A percentile compares a stretch with the other conserved stretches of the same genome.
These are phyloP conservation scores for Ceratobasidium sp. DNA, from an alignment of 1,284 basidiomycete species.

Conservation along the genomic window DNA sequence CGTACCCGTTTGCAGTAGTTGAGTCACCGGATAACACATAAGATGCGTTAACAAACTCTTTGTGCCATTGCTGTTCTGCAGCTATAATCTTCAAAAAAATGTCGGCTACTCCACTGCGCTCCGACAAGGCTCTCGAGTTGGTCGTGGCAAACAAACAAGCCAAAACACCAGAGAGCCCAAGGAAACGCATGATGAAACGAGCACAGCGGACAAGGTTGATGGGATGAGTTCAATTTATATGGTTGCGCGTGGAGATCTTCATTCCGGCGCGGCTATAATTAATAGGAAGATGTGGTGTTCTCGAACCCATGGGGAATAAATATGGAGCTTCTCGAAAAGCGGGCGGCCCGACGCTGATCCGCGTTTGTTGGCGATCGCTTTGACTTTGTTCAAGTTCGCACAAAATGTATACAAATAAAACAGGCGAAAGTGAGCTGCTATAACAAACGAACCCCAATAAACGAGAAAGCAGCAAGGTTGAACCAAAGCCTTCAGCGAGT, in stretches of 20 bases:
- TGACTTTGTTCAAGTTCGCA: background rate
- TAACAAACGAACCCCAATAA: background rate
- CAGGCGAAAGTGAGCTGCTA: background rate
- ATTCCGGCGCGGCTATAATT: slow-evolving; percentile 5
- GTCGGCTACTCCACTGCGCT: background rate
- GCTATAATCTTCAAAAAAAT: background rate
- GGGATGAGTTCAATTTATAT: background rate
- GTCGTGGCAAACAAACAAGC: background rate
- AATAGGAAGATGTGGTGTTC: background rate
- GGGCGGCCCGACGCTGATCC: slow-evolving; percentile 13
- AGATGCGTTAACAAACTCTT: slow-evolving; percentile 10
- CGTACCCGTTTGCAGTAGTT: slow-evolving; percentile 29
- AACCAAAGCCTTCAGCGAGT: background rate
- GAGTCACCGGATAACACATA: slow-evolving; percentile 32
- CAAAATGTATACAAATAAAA: background rate
- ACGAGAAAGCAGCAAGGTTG: background rate
- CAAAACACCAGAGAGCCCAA: background rate
- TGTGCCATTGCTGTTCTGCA: slow-evolving; percentile 14
- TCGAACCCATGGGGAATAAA: slow-evolving; percentile 25
- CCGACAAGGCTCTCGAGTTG: background rate
- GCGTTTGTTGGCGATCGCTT: background rate
- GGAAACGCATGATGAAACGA: slow-evolving; percentile 2
- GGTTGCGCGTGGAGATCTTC: background rate
- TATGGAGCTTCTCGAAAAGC: background rate
- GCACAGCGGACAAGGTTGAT: background rate